Conservation (phyloP, 2,329 filamentous ascomycete species). For the Scedosporium dehoogii region DNA sequence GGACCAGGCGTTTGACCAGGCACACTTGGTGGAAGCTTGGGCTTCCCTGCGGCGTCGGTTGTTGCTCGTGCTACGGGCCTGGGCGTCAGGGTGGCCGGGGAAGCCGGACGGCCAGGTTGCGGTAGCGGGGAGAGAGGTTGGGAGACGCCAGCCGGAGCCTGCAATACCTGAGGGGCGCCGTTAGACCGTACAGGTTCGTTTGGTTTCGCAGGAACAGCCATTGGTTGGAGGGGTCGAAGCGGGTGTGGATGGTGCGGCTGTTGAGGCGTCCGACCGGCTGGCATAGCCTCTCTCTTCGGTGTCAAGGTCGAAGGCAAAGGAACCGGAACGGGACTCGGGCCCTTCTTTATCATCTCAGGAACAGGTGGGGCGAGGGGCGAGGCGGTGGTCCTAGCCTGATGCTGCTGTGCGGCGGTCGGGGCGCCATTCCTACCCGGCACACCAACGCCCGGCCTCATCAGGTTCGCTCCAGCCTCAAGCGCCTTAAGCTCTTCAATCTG, state of each 20-base stretch:
- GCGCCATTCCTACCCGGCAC: constrained; percentile 1
- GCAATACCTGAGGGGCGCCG: constrained; percentile 4
- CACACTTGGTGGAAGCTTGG: neutral
- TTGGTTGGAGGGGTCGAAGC: neutral
- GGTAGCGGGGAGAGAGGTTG: neutral
- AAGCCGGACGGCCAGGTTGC: neutral
- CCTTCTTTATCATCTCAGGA: constrained; percentile 9
- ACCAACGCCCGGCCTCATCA: neutral
- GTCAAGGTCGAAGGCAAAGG: neutral
- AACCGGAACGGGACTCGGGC: neutral
- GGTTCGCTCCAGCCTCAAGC: neutral
- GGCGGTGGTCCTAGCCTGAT: neutral
- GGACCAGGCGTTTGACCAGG: neutral
- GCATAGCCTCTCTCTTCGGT: neutral
- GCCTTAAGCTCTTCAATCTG: constrained; percentile 3
- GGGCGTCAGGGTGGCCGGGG: neutral
- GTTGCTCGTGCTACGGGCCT: neutral
- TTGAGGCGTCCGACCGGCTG: neutral
- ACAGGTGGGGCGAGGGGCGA: constrained; percentile 8
- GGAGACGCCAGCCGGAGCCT: constrained; percentile 2
- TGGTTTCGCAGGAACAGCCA: neutral
- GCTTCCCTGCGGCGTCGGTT: neutral
- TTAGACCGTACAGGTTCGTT: neutral
- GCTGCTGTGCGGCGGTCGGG: neutral
- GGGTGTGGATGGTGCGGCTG: constrained; percentile 4